Percentiles rank a stretch among this genome's conserved stretches.
Evolutionary conservation across 129 eudicot genomes (phyloP).

Genomic region (Artemisia annua): DNA sequence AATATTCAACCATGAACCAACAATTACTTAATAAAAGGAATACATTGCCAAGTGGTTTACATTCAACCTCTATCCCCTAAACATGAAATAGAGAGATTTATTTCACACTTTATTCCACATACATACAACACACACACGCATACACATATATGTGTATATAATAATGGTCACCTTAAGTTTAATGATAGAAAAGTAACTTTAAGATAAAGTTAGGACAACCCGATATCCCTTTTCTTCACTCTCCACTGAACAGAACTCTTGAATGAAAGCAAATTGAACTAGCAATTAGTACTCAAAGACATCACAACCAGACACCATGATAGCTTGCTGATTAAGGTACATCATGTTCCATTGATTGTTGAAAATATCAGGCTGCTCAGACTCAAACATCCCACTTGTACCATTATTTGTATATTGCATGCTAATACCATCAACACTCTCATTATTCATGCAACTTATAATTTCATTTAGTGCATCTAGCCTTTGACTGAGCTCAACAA

Average conservation of each 20-base stretch:
- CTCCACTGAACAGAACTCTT: constrained; percentile 18
- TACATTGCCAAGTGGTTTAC: no score
- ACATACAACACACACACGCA: neutral
- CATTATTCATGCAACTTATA: constrained; percentile 37
- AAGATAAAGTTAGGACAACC: constrained; percentile 1
- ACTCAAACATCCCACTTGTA: constrained; percentile 26
- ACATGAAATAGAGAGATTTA: neutral
- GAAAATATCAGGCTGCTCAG: constrained; percentile 27
- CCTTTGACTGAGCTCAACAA: constrained; percentile 61
- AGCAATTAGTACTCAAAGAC: constrained; percentile 38
- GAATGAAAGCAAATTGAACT: constrained; percentile 3
- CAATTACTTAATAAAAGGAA: no score
- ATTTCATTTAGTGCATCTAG: constrained; percentile 59
- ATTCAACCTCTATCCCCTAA: no score
- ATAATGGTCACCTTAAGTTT: neutral
- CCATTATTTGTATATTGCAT: constrained; percentile 20
- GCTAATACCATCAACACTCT: neutral
- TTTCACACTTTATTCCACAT: constrained; percentile 7
- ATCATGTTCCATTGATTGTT: constrained; percentile 49
- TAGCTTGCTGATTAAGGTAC: constrained; percentile 51
- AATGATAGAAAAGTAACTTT: neutral
- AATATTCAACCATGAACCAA: no score
- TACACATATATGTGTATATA: neutral
- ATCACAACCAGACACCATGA: constrained; percentile 53
- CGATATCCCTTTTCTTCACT: neutral